These are phyloP conservation scores for Epichloe festucae DNA, from an alignment of 2,329 filamentous ascomycete genomes.

Conservation along the genomic window DNA sequence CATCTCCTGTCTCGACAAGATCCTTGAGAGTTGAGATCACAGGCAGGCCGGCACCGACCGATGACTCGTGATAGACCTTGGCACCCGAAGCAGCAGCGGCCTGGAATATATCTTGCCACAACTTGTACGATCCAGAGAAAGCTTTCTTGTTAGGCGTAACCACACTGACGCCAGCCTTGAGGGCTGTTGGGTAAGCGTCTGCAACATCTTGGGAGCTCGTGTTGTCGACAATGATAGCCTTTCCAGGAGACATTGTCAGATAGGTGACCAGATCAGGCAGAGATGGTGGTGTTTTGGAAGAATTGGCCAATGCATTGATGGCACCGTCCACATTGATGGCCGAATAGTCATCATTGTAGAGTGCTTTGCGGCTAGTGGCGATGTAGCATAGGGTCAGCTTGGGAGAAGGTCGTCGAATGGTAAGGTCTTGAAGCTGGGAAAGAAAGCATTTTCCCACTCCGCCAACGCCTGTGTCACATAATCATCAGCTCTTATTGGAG, in stretches of 20 bases:
- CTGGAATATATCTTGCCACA: constrained; percentile 81
- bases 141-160: constrained; percentile 98
- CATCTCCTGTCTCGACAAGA: constrained; percentile 84
- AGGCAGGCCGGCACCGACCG: constrained; percentile 83
- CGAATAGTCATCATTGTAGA: constrained; percentile 63
- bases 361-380: constrained; percentile 69
- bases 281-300: constrained; percentile 50
- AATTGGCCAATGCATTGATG: constrained; percentile 50
- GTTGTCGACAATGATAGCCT: constrained; percentile 84
- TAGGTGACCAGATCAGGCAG: constrained; percentile 63
- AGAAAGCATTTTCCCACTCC: constrained; percentile 91
- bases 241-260: constrained; percentile 63
- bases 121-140: constrained; percentile 66
- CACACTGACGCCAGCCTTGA: constrained; percentile 73
- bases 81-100: constrained; percentile 58
- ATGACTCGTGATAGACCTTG: constrained; percentile 89
- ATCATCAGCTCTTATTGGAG: constrained; percentile 6
- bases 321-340: constrained; percentile 48
- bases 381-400: constrained; percentile 73
- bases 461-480: constrained; percentile 55
- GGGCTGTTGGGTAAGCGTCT: constrained; percentile 66
- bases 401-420: constrained; percentile 51
- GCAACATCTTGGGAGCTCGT: constrained; percentile 84
- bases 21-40: constrained; percentile 90
- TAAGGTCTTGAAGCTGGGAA: constrained; percentile 59